Evolutionary conservation across 345 rosid genomes (phyloP), one percentile per base, ranked within the genome.

Genomic region (Moricandia moricandioides): DNA sequence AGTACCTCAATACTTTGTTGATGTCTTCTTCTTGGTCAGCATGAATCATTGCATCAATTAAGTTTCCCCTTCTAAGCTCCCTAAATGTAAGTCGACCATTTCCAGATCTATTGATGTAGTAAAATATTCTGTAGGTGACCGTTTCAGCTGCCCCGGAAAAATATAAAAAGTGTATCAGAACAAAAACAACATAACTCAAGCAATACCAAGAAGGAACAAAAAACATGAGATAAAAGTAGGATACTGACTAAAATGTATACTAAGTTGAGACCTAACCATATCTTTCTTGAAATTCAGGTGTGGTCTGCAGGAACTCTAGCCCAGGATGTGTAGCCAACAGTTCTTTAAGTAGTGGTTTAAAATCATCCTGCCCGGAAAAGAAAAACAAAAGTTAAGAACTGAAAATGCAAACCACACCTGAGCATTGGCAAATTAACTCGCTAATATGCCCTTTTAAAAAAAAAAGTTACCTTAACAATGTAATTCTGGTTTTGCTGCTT

Each of bases 261-360:
- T 26, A 66, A 37, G 34, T 56, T 65, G 7, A 74, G 70, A 71
- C 87, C 91, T 7, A 77, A 92, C 99, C 99, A 82, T 96, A 96
- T 96, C 98, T 89, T 81, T 96, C 97, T 83, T 96, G 99, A 84
- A 96, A 96, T 82, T 96, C 99, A 43, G 99, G 99, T 45, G 98
- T 96, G 80, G 87, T 84, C 71, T 92, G 96, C 77, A 96, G 83
- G 81, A 96, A 96, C 78, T 96, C 99, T 80, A 96, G 80, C 47
- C 99, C 99, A 0, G 97, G 96, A 87, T 96, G 99, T 74, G 98
- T 91, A 4, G 98, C 89, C 84, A 96, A 79, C 16, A 96, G 83
- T 82, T 96, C 99, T 76, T 80, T 83, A 80, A 96, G 97, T 57
- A 92, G 73, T 55, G 93, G 89, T 73, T 90, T 96, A 7, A 47